Conservation (phyloP, 2,329 filamentous ascomycete genomes). For the Fusarium sp. region DNA sequence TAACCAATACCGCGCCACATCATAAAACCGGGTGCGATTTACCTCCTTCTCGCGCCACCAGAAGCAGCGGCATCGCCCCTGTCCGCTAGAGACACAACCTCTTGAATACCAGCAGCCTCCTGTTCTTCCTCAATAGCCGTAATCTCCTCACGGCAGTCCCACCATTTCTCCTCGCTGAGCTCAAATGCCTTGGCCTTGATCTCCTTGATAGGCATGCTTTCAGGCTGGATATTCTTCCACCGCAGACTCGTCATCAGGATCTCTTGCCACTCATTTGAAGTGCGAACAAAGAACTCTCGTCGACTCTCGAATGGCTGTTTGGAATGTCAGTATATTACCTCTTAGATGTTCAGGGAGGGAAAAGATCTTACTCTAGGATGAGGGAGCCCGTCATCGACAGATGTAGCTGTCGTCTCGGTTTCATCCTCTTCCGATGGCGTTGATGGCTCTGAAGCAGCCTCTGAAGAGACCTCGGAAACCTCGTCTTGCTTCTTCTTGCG, state of each 20-base stretch:
- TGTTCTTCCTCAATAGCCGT: constrained; percentile 93
- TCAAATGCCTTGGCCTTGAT: constrained; percentile 92
- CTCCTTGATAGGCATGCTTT: constrained; percentile 84
- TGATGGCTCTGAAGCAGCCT: constrained; percentile 44
- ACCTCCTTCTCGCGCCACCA: constrained; percentile 52
- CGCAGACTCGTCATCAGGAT: constrained; percentile 80
- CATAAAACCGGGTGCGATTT: background rate
- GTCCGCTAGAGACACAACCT: constrained; percentile 89
- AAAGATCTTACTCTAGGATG: constrained; percentile 67
- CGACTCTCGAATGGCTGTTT: constrained; percentile 86
- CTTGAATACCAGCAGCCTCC: constrained; percentile 92
- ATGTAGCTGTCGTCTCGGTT: constrained; percentile 61
- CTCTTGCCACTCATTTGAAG: constrained; percentile 91
- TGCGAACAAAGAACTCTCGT: constrained; percentile 91
- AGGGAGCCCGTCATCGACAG: constrained; percentile 80
- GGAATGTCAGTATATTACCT: background rate
- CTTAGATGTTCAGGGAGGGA: background rate
- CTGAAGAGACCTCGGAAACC: constrained; percentile 55
- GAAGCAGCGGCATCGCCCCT: constrained; percentile 66
- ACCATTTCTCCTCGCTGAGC: constrained; percentile 96
- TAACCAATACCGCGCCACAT: background rate
- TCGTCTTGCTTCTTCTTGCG: constrained; percentile 67
- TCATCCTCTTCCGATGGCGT: constrained; percentile 59
- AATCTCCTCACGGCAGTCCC: constrained; percentile 96
- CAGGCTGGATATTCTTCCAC: constrained; percentile 74